These are phyloP conservation scores for Solanum commersonii DNA, from an alignment of 257 asterid species.

Conservation along the genomic window DNA sequence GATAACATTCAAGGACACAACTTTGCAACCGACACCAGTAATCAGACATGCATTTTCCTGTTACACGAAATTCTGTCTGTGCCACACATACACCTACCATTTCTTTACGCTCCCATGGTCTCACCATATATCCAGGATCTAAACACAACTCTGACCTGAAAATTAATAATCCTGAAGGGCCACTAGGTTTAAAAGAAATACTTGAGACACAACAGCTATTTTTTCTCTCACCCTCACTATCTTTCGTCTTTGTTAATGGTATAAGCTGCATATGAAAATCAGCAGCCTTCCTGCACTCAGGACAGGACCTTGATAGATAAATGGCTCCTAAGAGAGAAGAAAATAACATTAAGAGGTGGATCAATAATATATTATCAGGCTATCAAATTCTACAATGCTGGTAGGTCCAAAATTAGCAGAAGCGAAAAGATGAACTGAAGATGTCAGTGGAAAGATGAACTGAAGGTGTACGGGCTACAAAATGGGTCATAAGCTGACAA, in stretches of 20 bases:
- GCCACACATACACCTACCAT: background rate
- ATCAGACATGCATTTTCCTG: background rate
- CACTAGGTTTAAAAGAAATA: background rate
- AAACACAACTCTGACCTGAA: background rate
- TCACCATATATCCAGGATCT: background rate
- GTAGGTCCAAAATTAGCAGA: background rate
- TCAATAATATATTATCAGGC: background rate
- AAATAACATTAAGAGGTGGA: background rate
- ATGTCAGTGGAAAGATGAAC: background rate
- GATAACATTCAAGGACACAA: background rate
- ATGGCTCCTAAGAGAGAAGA: background rate
- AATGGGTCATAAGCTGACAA: background rate
- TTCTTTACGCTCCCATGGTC: background rate
- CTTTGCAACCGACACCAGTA: background rate
- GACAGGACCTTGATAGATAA: background rate
- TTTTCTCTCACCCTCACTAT: background rate
- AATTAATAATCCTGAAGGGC: background rate
- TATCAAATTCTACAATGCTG: background rate
- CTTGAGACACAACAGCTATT: background rate
- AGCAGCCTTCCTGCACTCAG: background rate
- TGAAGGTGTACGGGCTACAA: background rate
- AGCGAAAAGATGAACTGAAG: background rate
- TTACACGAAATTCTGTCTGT: background rate
- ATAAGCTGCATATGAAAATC: background rate
- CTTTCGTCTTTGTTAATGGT: background rate